Conservation (phyloP, 768 basidiomycete genomes). For the Chalciporus pseudorubinellus region DNA sequence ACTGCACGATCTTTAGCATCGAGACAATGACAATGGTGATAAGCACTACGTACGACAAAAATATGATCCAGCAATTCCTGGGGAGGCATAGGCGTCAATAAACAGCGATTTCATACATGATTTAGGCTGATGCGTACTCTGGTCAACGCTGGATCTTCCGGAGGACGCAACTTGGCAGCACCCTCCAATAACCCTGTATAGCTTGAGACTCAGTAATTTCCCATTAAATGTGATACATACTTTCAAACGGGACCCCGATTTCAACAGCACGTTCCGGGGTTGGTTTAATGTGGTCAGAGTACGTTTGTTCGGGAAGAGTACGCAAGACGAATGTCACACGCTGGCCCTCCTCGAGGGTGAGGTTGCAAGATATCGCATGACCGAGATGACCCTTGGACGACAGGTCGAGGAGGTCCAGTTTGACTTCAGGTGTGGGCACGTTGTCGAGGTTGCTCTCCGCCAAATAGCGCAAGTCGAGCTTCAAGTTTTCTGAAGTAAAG, state of each 20-base stretch:
- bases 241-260: slow-evolving; percentile 46
- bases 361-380: slow-evolving; percentile 51
- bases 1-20: slow-evolving; percentile 31
- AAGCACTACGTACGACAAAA: slow-evolving; percentile 43
- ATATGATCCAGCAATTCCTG: slow-evolving; percentile 58
- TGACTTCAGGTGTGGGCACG: slow-evolving; percentile 49
- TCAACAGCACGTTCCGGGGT: slow-evolving; percentile 41
- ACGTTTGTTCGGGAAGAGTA: slow-evolving; percentile 50
- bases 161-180: slow-evolving; percentile 45
- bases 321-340: slow-evolving; percentile 86
- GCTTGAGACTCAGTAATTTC: slow-evolving; percentile 4
- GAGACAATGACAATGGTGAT: not conserved
- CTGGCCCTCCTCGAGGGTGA: slow-evolving; percentile 81
- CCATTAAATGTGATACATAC: slow-evolving; percentile 27
- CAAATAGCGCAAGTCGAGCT: slow-evolving; percentile 78
- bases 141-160: slow-evolving; percentile 72
- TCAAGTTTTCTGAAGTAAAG: slow-evolving; percentile 56
- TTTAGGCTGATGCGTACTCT: slow-evolving; percentile 37
- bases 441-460: slow-evolving; percentile 54
- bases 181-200: slow-evolving; percentile 42
- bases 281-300: slow-evolving; percentile 15
- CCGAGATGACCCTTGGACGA: slow-evolving; percentile 75
- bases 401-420: slow-evolving; percentile 62
- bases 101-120: not conserved
- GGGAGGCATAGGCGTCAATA: not conserved